Conservation (phyloP, 129 eudicot genomes). For the Flaveria trinervia region DNA sequence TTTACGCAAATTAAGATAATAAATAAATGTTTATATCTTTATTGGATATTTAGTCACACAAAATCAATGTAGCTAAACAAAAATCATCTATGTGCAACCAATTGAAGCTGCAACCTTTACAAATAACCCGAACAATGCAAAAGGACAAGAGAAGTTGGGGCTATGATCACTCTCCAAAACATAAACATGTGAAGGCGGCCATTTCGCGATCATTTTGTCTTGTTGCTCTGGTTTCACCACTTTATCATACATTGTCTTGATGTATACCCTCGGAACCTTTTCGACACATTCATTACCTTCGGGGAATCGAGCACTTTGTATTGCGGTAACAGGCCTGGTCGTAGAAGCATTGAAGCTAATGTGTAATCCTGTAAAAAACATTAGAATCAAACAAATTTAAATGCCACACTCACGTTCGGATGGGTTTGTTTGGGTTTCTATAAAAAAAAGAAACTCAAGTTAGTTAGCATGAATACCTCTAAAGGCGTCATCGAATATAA, state of each 20-base stretch:
- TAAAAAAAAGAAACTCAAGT: background rate
- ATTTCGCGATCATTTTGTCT: slow-evolving; percentile 41
- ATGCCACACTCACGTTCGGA: background rate
- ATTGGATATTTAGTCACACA: background rate
- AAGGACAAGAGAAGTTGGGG: slow-evolving; percentile 46
- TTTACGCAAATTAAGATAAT: background rate
- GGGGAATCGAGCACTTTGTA: slow-evolving; percentile 35
- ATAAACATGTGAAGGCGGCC: slow-evolving; percentile 51
- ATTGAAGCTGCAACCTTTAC: slow-evolving; percentile 39
- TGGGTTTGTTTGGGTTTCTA: background rate
- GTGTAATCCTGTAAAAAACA: slow-evolving; percentile 35
- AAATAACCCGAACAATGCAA: slow-evolving; percentile 41
- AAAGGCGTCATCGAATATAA: slow-evolving; percentile 32
- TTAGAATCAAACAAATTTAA: background rate
- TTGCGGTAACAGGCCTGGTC: slow-evolving; percentile 36
- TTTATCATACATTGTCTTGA: slow-evolving; percentile 43
- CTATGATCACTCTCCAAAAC: slow-evolving; percentile 45
- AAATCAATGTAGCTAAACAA: slow-evolving; percentile 14
- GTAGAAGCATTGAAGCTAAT: slow-evolving; percentile 46
- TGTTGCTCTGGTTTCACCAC: slow-evolving; percentile 42
- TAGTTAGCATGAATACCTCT: slow-evolving; percentile 25
- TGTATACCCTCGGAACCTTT: slow-evolving; percentile 41
- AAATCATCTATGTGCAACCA: slow-evolving; percentile 28
- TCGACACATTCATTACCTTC: slow-evolving; percentile 33
- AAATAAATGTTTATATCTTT: background rate